These are phyloP conservation scores for Gossypium lobatum DNA, from an alignment of 441 rosid genomes.

Conservation along the genomic window DNA sequence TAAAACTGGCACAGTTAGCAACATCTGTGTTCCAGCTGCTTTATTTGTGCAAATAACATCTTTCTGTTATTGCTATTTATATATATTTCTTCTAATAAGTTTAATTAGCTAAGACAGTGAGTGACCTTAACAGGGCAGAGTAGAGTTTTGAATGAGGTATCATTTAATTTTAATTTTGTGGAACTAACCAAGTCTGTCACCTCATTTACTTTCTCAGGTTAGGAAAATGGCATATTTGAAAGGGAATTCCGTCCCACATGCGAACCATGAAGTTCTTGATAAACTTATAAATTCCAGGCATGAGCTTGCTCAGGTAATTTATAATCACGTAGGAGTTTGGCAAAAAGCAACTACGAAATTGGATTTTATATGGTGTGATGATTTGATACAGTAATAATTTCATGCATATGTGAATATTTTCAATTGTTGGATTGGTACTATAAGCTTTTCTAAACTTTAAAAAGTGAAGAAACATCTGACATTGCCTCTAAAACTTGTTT, in stretches of 20 bases:
- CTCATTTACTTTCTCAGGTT: slow-evolving; percentile 43
- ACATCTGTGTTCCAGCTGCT: not conserved
- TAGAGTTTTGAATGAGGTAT: slow-evolving; percentile 11
- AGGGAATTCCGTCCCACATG: slow-evolving; percentile 77
- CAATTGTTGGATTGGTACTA: not conserved
- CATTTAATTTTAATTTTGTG: not conserved
- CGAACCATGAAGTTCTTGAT: slow-evolving; percentile 76
- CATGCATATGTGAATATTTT: not conserved
- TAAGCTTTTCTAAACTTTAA: not conserved
- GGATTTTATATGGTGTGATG: not conserved
- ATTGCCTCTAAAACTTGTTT: not conserved
- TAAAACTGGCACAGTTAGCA: slow-evolving; percentile 2
- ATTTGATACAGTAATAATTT: not conserved
- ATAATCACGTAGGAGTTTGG: slow-evolving; percentile 6
- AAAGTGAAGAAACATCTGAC: not conserved
- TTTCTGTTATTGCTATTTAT: not conserved
- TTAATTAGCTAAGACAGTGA: not conserved
- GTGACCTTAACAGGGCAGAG: not conserved
- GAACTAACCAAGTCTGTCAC: not conserved
- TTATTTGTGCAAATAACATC: not conserved
- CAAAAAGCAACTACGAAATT: not conserved
- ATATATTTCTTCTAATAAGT: not conserved
- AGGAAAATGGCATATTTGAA: slow-evolving; percentile 66
- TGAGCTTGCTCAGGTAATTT: slow-evolving; percentile 81
- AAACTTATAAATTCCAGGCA: slow-evolving; percentile 71